phyloP scores from a whole-genome alignment of 345 rosid species.

The Citrus reticulata region DNA sequence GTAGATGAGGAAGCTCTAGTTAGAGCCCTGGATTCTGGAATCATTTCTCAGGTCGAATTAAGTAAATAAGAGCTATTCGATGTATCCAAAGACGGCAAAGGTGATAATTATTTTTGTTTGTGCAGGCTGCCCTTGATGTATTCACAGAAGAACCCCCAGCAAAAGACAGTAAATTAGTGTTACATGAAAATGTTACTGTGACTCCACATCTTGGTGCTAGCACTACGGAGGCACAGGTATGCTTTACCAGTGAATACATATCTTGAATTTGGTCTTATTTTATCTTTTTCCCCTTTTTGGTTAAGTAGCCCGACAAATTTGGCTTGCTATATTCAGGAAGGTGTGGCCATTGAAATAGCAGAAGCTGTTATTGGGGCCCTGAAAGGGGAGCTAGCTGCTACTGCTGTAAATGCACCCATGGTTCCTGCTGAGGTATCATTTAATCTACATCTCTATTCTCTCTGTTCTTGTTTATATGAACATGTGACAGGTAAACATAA shows the following conservation, averaged over 20 bases:
- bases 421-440: constrained; percentile 31
- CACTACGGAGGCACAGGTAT: constrained; percentile 38
- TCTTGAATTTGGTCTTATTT: neutral
- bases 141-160: constrained; percentile 37
- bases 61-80: neutral
- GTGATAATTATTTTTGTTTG: neutral
- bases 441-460: neutral
- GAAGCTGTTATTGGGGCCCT: constrained; percentile 37
- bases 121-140: constrained; percentile 44
- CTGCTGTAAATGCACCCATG: constrained; percentile 40
- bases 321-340: constrained; percentile 24
- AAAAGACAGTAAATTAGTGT: constrained; percentile 32
- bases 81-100: neutral
- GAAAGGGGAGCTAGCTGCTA: constrained; percentile 35
- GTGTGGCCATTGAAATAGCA: constrained; percentile 41
- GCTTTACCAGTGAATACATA: neutral
- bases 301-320: neutral
- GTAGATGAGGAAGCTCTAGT: constrained; percentile 42
- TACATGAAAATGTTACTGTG: constrained; percentile 32
- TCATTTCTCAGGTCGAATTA: constrained; percentile 33
- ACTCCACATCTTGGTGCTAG: constrained; percentile 49
- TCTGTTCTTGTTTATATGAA: neutral
- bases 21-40: constrained; percentile 36
- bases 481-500: neutral
- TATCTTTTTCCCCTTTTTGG: neutral